Percentiles rank a stretch among this genome's conserved stretches.
Conservation (phyloP, 2,329 filamentous ascomycete species). For the Trichoderma sp. region DNA sequence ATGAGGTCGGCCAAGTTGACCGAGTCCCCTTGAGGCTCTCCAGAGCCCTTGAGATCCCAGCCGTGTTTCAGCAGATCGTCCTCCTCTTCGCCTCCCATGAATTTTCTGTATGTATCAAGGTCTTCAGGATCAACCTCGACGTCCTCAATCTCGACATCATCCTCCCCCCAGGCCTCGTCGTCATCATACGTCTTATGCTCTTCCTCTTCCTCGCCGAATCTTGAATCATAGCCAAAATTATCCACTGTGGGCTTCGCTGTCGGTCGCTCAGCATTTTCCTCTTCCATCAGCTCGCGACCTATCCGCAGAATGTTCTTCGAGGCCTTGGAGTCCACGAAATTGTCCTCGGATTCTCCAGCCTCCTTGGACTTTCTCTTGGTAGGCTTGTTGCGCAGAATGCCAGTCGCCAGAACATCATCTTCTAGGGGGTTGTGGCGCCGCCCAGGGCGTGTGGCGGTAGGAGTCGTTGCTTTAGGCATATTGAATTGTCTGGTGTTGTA, state of each 20-base stretch:
- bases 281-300: constrained; percentile 83
- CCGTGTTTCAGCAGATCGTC: constrained; percentile 71
- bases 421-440: constrained; percentile 88
- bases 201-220: constrained; percentile 62
- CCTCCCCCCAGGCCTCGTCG: constrained; percentile 74
- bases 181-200: constrained; percentile 49
- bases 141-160: constrained; percentile 70
- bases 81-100: constrained; percentile 74
- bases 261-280: constrained; percentile 57
- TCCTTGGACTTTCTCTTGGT: constrained; percentile 70
- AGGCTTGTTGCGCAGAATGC: constrained; percentile 71
- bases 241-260: constrained; percentile 49
- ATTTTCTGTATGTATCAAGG: constrained; percentile 86
- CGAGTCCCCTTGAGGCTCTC: constrained; percentile 52
- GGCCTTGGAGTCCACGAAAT: constrained; percentile 83
- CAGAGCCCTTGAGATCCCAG: constrained; percentile 51
- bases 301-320: constrained; percentile 88
- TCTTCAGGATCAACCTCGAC: constrained; percentile 87
- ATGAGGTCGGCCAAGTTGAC: constrained; percentile 93
- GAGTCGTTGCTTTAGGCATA: constrained; percentile 79
- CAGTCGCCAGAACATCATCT: constrained; percentile 76
- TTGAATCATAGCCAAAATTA: constrained; percentile 76
- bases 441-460: constrained; percentile 57
- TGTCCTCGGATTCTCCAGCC: constrained; percentile 61
- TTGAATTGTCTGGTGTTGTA: constrained; percentile 28